Conservation (phyloP, 192 early-diverging fungal genomes). For the Lobosporangium transversale region DNA sequence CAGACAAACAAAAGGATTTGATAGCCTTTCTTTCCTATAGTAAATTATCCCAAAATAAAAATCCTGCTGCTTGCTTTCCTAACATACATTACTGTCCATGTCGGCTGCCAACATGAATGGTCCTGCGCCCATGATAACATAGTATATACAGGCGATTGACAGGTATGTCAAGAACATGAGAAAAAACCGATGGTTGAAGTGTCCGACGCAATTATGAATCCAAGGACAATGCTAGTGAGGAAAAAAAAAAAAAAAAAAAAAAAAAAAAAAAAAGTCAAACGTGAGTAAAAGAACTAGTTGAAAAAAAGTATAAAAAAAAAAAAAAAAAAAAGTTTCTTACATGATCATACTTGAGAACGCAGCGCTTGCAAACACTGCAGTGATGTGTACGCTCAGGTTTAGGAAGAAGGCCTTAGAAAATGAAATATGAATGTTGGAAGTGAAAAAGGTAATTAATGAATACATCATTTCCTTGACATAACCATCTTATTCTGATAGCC, state of each 20-base stretch:
- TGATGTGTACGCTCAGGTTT: slow-evolving; percentile 87
- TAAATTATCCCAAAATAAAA: not conserved
- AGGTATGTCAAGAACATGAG: slow-evolving; percentile 75
- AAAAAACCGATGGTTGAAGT: slow-evolving; percentile 80
- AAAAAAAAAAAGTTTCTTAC: too few species aligned
- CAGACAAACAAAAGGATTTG: too few species aligned
- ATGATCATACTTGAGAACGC: slow-evolving; percentile 85
- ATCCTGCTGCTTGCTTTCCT: not conserved
- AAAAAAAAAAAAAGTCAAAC: not conserved
- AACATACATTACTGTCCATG: slow-evolving; percentile 49
- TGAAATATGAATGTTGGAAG: not conserved
- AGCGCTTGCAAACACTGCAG: slow-evolving; percentile 77
- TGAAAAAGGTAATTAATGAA: not conserved
- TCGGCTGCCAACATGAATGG: slow-evolving; percentile 62
- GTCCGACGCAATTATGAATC: slow-evolving; percentile 85
- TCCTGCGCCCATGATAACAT: slow-evolving; percentile 53
- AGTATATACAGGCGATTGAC: slow-evolving; percentile 59
- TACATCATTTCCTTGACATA: not conserved
- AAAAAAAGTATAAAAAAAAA: too few species aligned
- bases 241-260: too few species aligned
- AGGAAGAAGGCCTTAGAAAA: slow-evolving; percentile 60
- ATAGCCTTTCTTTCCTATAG: too few species aligned
- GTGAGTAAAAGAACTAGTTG: not conserved
- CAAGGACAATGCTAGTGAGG: slow-evolving; percentile 80
- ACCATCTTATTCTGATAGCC: too few species aligned